phyloP scores from a whole-genome alignment of 768 basidiomycete species.

The Myochromella boudieri region DNA sequence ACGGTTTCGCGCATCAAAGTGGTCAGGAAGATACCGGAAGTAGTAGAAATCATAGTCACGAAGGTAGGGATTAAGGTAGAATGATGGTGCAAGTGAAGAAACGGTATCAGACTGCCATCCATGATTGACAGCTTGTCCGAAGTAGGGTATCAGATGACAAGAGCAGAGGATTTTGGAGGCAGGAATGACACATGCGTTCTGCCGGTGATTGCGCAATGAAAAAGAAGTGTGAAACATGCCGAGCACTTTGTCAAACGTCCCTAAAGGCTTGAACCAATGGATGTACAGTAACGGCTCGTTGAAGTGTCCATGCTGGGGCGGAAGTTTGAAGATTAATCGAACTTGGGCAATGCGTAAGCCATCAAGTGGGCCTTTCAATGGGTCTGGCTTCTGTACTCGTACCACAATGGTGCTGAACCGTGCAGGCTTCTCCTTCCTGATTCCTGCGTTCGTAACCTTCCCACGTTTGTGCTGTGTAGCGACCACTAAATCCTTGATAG shows the following conservation, averaged over 20 bases:
- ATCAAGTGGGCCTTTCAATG: conserved; percentile 7
- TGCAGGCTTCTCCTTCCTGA: conserved; percentile 14
- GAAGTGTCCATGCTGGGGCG: conserved; percentile 6
- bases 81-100: no score
- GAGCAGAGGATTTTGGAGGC: conserved; percentile 22
- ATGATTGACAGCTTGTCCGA: conserved; percentile 10
- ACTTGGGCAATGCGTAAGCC: conserved; percentile 8
- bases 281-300: conserved; percentile 21
- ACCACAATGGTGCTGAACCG: conserved; percentile 24
- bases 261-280: no score
- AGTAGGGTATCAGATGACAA: conserved; percentile 29
- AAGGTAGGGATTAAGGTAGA: no score
- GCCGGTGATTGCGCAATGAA: conserved; percentile 13
- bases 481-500: conserved; percentile 12
- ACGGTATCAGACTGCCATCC: no score
- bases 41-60: no score
- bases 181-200: conserved; percentile 21
- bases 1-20: no score
- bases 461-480: conserved; percentile 7
- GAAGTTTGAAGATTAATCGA: no score
- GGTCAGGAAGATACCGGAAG: no score
- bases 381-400: background rate
- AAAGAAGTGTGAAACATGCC: conserved; percentile 19
- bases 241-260: conserved; percentile 5
- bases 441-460: conserved; percentile 10